These are phyloP conservation scores for Rhodotorula mucilaginosa DNA, from an alignment of 1,284 basidiomycete genomes.

Conservation along the genomic window DNA sequence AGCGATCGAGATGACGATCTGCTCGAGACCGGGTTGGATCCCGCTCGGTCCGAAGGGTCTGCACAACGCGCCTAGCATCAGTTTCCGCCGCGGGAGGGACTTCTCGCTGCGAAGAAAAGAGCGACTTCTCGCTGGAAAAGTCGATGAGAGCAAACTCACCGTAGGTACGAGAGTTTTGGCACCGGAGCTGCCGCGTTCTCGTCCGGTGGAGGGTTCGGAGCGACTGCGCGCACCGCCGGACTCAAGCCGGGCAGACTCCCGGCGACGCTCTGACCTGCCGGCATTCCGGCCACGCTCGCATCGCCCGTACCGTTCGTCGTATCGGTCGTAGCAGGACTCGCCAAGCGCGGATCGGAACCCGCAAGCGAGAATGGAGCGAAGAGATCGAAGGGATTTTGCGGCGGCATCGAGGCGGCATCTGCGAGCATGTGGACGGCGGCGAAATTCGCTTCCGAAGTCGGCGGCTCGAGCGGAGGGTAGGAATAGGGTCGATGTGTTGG, in stretches of 20 bases:
- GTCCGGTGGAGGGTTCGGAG: neutral
- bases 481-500: neutral
- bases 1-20: slow-evolving; percentile 6
- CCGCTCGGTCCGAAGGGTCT: slow-evolving; percentile 8
- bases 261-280: too few species aligned
- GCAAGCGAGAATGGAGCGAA: neutral
- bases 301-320: neutral
- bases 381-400: neutral
- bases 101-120: too few species aligned
- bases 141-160: neutral
- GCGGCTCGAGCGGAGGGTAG: neutral
- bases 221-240: neutral
- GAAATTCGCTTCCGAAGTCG: neutral
- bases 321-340: neutral
- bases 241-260: too few species aligned
- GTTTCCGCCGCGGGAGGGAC: too few species aligned
- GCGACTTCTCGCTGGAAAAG: too few species aligned
- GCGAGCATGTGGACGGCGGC: neutral
- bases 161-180: slow-evolving; percentile 1
- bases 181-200: neutral
- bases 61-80: neutral
- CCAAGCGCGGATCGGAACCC: neutral
- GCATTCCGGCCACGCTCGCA: too few species aligned
- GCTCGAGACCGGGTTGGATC: slow-evolving; percentile 13
- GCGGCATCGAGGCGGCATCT: neutral